Percentiles rank a stretch among this genome's conserved stretches.
These are phyloP conservation scores for Phytophthora fragariaefolia DNA, from an alignment of 352 stramenopile species.

Conservation along the genomic window DNA sequence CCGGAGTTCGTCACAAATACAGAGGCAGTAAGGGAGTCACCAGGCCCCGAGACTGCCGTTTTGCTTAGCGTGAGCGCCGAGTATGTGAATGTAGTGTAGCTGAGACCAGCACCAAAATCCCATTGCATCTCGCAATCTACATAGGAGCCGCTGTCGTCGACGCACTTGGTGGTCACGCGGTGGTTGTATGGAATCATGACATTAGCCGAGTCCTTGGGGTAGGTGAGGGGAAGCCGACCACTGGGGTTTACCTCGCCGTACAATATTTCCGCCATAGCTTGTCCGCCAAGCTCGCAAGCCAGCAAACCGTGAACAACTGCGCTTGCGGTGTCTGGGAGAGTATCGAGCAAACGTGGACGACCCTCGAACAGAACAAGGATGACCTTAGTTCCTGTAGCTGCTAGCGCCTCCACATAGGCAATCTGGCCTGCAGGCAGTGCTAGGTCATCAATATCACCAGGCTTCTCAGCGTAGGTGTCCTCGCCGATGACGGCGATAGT, in stretches of 20 bases:
- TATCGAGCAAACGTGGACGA: slow-evolving; percentile 71
- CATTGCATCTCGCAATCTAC: slow-evolving; percentile 69
- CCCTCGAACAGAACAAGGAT: slow-evolving; percentile 84
- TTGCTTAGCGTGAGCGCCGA: slow-evolving; percentile 50
- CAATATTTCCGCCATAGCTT: slow-evolving; percentile 85
- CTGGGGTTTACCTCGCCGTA: slow-evolving; percentile 86
- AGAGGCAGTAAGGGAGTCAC: slow-evolving; percentile 44
- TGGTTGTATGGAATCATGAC: slow-evolving; percentile 83
- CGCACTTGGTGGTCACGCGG: slow-evolving; percentile 61
- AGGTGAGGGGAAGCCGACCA: slow-evolving; percentile 83
- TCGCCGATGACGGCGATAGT: slow-evolving; percentile 86
- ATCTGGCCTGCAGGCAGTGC: slow-evolving; percentile 68
- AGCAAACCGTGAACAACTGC: slow-evolving; percentile 83
- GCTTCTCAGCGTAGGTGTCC: slow-evolving; percentile 82
- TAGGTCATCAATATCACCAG: slow-evolving; percentile 85
- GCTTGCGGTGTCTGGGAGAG: slow-evolving; percentile 47
- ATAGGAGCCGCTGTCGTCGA: slow-evolving; percentile 21
- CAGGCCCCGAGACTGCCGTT: slow-evolving; percentile 31
- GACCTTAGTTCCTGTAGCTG: slow-evolving; percentile 75
- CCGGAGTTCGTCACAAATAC: slow-evolving; percentile 83
- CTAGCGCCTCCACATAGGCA: slow-evolving; percentile 73
- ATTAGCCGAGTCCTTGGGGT: slow-evolving; percentile 71
- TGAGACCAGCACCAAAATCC: slow-evolving; percentile 70
- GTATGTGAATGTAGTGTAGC: slow-evolving; percentile 77
- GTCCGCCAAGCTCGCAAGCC: slow-evolving; percentile 75